These are phyloP conservation scores for Parsonsia alboflavescens DNA, from an alignment of 257 asterid genomes.

Conservation along the genomic window DNA sequence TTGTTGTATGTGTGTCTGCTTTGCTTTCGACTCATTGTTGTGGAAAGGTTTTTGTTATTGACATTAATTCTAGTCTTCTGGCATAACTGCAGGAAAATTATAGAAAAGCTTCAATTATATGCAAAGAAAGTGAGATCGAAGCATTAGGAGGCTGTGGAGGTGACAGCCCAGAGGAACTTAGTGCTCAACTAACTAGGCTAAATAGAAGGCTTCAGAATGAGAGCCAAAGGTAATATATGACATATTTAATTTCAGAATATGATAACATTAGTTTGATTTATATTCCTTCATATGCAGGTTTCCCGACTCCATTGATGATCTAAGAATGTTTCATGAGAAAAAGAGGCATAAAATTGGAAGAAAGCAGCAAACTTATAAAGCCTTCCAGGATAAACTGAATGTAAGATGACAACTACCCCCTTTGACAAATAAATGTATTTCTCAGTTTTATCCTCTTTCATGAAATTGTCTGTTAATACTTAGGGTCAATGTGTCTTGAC, in stretches of 20 bases:
- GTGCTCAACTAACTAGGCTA: slow-evolving; percentile 53
- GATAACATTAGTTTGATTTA: not conserved
- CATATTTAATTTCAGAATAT: not conserved
- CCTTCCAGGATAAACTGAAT: slow-evolving; percentile 56
- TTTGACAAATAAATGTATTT: not conserved
- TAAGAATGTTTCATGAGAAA: slow-evolving; percentile 52
- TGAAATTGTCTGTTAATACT: not conserved
- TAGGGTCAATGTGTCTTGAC: not conserved
- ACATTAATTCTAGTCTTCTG: slow-evolving; percentile 18
- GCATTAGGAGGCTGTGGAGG: slow-evolving; percentile 56
- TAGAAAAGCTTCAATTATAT: slow-evolving; percentile 65
- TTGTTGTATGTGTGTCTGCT: not conserved
- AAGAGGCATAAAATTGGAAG: slow-evolving; percentile 60
- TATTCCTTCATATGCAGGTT: slow-evolving; percentile 39
- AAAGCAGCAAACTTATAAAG: slow-evolving; percentile 58
- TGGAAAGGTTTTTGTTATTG: not conserved
- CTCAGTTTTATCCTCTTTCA: not conserved
- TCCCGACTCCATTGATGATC: slow-evolving; percentile 80
- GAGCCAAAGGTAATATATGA: slow-evolving; percentile 50
- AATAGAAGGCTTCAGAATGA: slow-evolving; percentile 61
- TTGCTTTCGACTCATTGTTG: not conserved
- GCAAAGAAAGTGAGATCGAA: slow-evolving; percentile 77
- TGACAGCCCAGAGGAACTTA: slow-evolving; percentile 66
- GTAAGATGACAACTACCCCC: slow-evolving; percentile 37
- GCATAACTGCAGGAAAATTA: slow-evolving; percentile 52